Evolutionary conservation across 225 moss, liverwort and hornwort species (phyloP).

Genomic region (Sphagnum tenellum): DNA sequence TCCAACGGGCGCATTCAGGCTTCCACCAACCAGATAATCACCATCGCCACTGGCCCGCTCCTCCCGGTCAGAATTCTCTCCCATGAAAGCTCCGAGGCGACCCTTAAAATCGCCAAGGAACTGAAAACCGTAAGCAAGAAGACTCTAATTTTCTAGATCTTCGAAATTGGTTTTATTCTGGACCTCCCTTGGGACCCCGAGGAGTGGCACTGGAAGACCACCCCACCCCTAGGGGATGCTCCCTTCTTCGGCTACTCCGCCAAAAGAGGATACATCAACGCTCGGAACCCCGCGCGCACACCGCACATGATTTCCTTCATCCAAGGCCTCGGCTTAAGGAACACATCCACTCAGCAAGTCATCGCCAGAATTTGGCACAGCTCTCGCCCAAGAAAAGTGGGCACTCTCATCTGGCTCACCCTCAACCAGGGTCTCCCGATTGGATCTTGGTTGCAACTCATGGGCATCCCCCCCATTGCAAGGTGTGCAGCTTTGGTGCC

Average conservation of each 20-base stretch:
- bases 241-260: neutral
- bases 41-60: no score
- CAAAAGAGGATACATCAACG: neutral
- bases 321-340: neutral
- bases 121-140: no score
- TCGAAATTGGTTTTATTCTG: no score
- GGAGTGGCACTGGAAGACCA: neutral
- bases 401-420: neutral
- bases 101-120: no score
- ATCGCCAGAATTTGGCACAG: neutral
- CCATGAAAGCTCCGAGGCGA: no score
- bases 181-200: no score
- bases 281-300: neutral
- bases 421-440: neutral
- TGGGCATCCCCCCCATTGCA: neutral
- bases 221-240: neutral
- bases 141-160: no score
- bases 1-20: no score
- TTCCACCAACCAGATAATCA: no score
- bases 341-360: neutral
- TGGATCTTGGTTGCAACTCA: neutral
- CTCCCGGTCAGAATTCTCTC: no score
- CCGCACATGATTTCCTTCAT: neutral
- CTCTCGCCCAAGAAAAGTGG: neutral
- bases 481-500: neutral